Evolutionary conservation across 192 early-diverging fungal species (phyloP), one percentile per base, ranked within the genome.

Genomic region (Coemansia sp.): DNA sequence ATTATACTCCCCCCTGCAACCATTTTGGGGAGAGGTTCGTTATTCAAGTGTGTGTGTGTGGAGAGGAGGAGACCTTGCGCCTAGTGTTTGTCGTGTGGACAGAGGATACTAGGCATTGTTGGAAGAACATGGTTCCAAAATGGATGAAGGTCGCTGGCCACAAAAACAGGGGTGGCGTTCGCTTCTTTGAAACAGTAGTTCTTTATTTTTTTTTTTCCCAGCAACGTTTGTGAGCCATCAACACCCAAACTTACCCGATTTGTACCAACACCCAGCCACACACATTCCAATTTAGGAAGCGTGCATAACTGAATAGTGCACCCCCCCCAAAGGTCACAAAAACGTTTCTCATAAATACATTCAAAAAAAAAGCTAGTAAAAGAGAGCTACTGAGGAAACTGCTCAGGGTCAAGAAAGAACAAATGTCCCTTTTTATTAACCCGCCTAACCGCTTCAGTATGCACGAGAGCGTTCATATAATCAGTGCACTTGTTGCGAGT

Each of bases 361-460:
- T 13, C 25, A 45, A 11, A 61, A 33, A 33, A 42, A 31, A 10
- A 42, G 34, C 39, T 18, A 48, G 12, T 21, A 18, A 48, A 14
- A 31, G 41, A 61, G 23, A 43, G 23, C 28, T 65, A 70, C 48
- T 66, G 64, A 18, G 73, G 69, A 45, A 69, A 80, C 53, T 75
- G 67, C 42, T 76, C 78, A 36, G 73, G 72, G 42, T 81, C 70
- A 25, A 81, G 78, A 16, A 68, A 81, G 34, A 81, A 81, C 69
- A 81, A 35, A 23, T 81, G 78, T 5, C 78, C 78, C 52, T 81
- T 81, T 56, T 81, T 81, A 59, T 72, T 76, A 37, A 81, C 64
- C 16, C 73, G 69, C 4, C 62, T 38, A 1, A 81, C 70, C 13
- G 69, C 48, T 21, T 76, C 78, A 0, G 72, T 76, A 16, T 70